Conservation (phyloP, 2,329 filamentous ascomycete species). For the Alternaria longipes region DNA sequence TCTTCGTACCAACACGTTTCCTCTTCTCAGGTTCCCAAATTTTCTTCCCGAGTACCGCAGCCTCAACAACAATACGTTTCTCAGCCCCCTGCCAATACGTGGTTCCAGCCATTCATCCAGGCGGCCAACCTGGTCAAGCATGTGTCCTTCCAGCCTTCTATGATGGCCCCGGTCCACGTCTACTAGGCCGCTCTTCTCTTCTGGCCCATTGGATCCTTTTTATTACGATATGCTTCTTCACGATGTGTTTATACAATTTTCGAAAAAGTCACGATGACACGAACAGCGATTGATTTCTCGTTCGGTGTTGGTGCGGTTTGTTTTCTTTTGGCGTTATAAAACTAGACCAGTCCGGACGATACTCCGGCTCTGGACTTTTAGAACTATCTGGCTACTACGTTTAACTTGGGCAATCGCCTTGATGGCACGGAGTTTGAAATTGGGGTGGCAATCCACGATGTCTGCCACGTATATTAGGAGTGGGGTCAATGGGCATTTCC, state of each 20-base stretch:
- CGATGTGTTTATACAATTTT: constrained; percentile 46
- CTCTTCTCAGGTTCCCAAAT: constrained; percentile 38
- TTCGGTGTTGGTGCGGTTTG: constrained; percentile 40
- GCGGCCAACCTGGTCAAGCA: constrained; percentile 53
- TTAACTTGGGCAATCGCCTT: constrained; percentile 45
- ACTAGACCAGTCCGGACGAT: constrained; percentile 39
- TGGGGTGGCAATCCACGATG: constrained; percentile 20
- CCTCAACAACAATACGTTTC: constrained; percentile 50
- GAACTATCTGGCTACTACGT: constrained; percentile 39
- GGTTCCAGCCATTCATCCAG: constrained; percentile 53
- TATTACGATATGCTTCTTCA: constrained; percentile 40
- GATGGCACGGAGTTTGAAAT: constrained; percentile 40
- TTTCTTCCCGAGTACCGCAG: constrained; percentile 40
- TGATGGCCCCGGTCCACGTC: constrained; percentile 50
- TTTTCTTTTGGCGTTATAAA: constrained; percentile 41
- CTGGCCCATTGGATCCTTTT: constrained; percentile 21
- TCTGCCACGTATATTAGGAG: constrained; percentile 23
- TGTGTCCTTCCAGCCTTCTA: constrained; percentile 52
- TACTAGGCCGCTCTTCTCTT: constrained; percentile 35
- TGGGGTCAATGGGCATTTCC: constrained; percentile 31
- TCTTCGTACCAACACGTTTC: constrained; percentile 47
- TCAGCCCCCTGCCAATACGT: constrained; percentile 44
- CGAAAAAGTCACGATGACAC: constrained; percentile 52
- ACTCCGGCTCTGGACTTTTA: constrained; percentile 28
- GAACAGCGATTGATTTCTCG: constrained; percentile 41